Conservation (phyloP, 108 stramenopile genomes). For the Tribonema minus region DNA sequence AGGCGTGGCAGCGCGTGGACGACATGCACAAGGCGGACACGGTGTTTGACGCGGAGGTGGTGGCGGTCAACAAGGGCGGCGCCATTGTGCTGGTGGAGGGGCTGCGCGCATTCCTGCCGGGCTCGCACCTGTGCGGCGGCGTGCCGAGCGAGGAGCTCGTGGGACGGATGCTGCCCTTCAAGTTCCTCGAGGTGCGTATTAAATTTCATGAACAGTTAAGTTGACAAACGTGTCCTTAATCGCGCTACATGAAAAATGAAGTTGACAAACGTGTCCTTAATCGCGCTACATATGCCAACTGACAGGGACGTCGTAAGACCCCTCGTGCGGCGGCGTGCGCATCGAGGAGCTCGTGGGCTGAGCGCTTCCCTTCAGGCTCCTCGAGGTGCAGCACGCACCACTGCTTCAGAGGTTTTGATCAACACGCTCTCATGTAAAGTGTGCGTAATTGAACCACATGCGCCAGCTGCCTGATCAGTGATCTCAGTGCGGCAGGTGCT, state of each 20-base stretch:
- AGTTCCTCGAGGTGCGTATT: conserved; percentile 81
- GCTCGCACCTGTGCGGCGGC: conserved; percentile 80
- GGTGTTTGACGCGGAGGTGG: conserved; percentile 77
- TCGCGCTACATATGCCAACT: not conserved
- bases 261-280: not conserved
- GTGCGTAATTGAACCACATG: too few species aligned
- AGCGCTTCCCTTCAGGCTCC: too few species aligned
- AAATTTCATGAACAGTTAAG: not conserved
- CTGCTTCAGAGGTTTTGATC: too few species aligned
- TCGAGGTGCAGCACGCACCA: too few species aligned
- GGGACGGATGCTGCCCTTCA: conserved; percentile 74
- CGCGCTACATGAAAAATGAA: not conserved
- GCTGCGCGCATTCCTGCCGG: conserved; percentile 85
- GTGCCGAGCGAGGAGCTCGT: conserved; percentile 79
- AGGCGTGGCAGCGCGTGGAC: conserved; percentile 78
- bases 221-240: not conserved
- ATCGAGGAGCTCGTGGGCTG: too few species aligned
- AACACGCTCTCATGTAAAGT: too few species aligned
- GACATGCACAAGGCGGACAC: conserved; percentile 68
- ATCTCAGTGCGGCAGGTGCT: too few species aligned
- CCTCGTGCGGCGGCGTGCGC: too few species aligned
- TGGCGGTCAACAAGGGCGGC: too few species aligned
- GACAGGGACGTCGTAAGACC: too few species aligned
- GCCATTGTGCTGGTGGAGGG: conserved; percentile 84
- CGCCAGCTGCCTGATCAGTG: too few species aligned